Evolutionary conservation across 768 basidiomycete genomes (phyloP).

Genomic region (Suillus subaureus): DNA sequence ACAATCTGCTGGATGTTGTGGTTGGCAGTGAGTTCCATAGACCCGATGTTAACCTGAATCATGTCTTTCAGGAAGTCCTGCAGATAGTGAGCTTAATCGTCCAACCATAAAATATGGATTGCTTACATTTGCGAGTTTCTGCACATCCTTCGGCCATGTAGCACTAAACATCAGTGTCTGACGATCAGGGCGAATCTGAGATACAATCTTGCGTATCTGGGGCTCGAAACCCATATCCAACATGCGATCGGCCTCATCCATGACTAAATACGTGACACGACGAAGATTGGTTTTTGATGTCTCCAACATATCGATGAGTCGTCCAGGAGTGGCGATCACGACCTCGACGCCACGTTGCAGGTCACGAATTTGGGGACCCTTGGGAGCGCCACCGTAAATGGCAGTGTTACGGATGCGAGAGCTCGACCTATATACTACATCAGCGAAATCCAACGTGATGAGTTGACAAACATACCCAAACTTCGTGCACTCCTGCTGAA

Average conservation of each 20-base stretch:
- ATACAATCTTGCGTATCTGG: constrained; percentile 97
- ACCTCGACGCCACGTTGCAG: constrained; percentile 96
- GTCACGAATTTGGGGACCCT: constrained; percentile 98
- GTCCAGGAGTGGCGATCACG: constrained; percentile 99
- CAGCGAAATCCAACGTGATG: constrained; percentile 8
- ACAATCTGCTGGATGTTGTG: constrained; percentile 97
- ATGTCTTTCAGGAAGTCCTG: constrained; percentile 95
- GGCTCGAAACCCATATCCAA: constrained; percentile 99
- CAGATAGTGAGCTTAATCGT: constrained; percentile 5
- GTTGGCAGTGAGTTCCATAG: constrained; percentile 97
- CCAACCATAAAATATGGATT: not conserved
- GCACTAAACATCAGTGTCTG: constrained; percentile 99
- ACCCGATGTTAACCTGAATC: constrained; percentile 99
- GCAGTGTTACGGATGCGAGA: constrained; percentile 98
- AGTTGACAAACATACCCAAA: constrained; percentile 68
- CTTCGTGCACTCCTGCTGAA: constrained; percentile 98
- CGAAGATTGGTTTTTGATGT: constrained; percentile 94
- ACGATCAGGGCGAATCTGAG: constrained; percentile 96
- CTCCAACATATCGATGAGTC: constrained; percentile 99
- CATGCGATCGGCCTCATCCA: constrained; percentile 99
- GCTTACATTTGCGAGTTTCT: constrained; percentile 87
- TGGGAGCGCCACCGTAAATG: constrained; percentile 98
- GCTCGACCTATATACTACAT: constrained; percentile 57
- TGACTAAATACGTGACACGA: constrained; percentile 95
- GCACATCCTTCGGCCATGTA: constrained; percentile 99